Base-by-base conservation (phyloP, 148 eudicot species). In the Limonium bicolor region DNA sequence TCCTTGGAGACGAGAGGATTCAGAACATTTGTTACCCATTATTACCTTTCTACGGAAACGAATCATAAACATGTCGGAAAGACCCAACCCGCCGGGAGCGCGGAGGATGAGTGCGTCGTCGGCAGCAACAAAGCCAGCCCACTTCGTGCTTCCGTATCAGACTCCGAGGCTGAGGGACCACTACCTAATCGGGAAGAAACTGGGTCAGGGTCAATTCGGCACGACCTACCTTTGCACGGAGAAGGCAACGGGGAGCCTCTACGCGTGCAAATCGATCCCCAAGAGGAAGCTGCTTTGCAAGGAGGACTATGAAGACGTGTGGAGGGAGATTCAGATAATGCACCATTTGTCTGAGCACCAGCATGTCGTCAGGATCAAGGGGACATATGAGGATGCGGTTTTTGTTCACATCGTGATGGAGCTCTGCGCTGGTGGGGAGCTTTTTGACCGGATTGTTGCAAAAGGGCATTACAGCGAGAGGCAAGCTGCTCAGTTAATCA, bases 201-300 rank as follows among this genome's bases (percentile, higher is more conserved):
- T 61, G 10, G 66, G 66, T 18, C 52, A 50, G 20, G 66, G 66
- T 19, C 66, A 61, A 37, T 61, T 61, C 28, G 66, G 66, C 17
- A 50, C 50, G 9, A 61, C 66, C 1, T 54, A 61, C 41, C 35
- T 48, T 0, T 47, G 54, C 23, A 54, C 60, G n/a, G 54, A 61
- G 22, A 61, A 61, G 21, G 9, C 36, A 11, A 21, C 60, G 1
- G 60, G 55, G 5, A 10, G 9, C 2, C 66, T 16, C 8, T 47
- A 36, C 28, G 66, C 66, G 0, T 61, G 66, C 49, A 61, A 61
- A 15, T 34, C 58, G 25, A 59, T 59, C 16, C 46, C 64, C 4
- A 59, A 51, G 37, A 34, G 52, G 11, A 61, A 54, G 48, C 35
- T 61, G 21, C 22, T 48, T 5, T 46, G 43, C 21, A 47, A 48